A percentile compares a stretch with the other conserved stretches of the same genome.
Conservation (phyloP, 192 early-diverging fungal species). For the Coemansia sp. region DNA sequence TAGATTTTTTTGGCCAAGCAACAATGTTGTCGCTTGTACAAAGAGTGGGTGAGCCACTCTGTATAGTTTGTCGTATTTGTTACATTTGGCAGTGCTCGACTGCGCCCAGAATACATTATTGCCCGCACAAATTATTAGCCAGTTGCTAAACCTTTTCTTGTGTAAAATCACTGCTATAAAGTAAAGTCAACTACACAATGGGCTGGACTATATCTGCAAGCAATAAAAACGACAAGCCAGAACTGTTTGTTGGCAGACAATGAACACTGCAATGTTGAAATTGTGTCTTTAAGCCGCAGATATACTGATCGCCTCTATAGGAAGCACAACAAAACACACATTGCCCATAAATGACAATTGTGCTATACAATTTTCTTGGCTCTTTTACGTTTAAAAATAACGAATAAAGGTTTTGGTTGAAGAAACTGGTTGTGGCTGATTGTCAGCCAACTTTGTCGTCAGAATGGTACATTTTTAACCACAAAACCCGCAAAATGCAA, state of each 20-base stretch:
- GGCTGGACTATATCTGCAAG: neutral
- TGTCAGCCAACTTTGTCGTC: neutral
- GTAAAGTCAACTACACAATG: neutral
- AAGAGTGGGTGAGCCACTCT: neutral
- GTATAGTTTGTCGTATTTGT: neutral
- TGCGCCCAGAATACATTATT: neutral
- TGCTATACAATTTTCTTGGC: conserved; percentile 1
- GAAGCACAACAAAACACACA: conserved; percentile 6
- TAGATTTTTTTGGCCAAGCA: neutral
- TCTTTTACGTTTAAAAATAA: neutral
- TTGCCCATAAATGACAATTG: conserved; percentile 8
- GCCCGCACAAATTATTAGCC: neutral
- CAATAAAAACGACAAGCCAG: neutral
- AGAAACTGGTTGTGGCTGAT: conserved; percentile 8
- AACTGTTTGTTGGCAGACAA: neutral
- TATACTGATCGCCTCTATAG: conserved; percentile 11
- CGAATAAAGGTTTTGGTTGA: neutral
- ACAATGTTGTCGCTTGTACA: neutral
- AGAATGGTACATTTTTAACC: neutral
- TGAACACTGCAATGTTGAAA: neutral
- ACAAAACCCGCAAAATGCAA: neutral
- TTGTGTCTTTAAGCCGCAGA: conserved; percentile 19
- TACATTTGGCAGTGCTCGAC: neutral
- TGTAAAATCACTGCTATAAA: neutral
- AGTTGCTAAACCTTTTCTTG: neutral